Evolutionary conservation across 768 basidiomycete genomes (phyloP).

Genomic region (Pluteus cervinus): DNA sequence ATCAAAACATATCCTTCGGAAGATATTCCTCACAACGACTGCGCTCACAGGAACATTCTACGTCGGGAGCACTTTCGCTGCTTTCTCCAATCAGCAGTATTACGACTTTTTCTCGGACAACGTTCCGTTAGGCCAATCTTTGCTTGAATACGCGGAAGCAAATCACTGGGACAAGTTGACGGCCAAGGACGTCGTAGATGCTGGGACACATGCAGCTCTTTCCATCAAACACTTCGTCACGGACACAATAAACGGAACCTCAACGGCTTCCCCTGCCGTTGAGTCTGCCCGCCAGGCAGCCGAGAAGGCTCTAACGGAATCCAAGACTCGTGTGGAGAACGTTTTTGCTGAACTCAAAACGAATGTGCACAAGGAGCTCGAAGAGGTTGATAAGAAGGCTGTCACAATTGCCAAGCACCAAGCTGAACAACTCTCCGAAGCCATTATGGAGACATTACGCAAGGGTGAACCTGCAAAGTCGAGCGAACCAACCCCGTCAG

Average conservation of each 20-base stretch:
- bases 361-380: constrained; percentile 12
- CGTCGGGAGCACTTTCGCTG: constrained; percentile 70
- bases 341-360: constrained; percentile 42
- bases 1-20: constrained; percentile 48
- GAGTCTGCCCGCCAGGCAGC: constrained; percentile 24
- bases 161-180: constrained; percentile 77
- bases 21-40: constrained; percentile 61
- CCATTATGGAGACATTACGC: constrained; percentile 58
- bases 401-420: constrained; percentile 38
- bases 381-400: constrained; percentile 27
- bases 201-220: constrained; percentile 42
- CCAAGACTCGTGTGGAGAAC: constrained; percentile 38
- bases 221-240: constrained; percentile 45
- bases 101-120: constrained; percentile 80
- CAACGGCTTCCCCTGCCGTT: constrained; percentile 23
- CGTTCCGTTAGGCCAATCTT: constrained; percentile 69
- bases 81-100: constrained; percentile 74
- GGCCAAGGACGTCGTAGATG: constrained; percentile 47
- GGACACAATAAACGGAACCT: constrained; percentile 41
- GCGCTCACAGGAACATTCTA: constrained; percentile 74
- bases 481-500: constrained; percentile 18
- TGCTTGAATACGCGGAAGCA: constrained; percentile 79
- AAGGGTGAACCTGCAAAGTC: constrained; percentile 71
- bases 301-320: constrained; percentile 31
- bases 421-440: constrained; percentile 49